A percentile compares a stretch with the other conserved stretches of the same genome.
Conservation (phyloP, 2,329 filamentous ascomycete genomes). For the Penicillium sp. region DNA sequence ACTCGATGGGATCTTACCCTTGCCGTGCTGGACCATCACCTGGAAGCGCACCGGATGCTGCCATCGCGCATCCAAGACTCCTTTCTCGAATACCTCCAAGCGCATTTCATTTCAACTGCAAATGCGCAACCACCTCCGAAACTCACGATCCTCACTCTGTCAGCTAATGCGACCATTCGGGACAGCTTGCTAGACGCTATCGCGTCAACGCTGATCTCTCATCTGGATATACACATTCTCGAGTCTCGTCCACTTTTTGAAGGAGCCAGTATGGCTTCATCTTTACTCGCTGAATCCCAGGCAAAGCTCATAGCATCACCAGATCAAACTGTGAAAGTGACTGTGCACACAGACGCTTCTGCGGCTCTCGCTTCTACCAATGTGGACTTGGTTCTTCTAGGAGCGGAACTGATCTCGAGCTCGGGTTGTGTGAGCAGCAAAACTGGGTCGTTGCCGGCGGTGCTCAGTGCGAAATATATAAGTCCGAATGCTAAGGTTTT, state of each 20-base stretch:
- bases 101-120: slow-evolving; percentile 8
- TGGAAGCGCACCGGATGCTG: slow-evolving; percentile 24
- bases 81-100: slow-evolving; percentile 28
- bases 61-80: slow-evolving; percentile 24
- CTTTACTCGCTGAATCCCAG: slow-evolving; percentile 23
- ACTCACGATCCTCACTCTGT: slow-evolving; percentile 60
- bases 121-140: slow-evolving; percentile 8
- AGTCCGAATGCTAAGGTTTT: slow-evolving; percentile 51
- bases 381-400: slow-evolving; percentile 62
- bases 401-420: slow-evolving; percentile 62
- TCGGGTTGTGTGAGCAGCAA: slow-evolving; percentile 66
- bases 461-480: slow-evolving; percentile 55
- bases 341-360: slow-evolving; percentile 61
- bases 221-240: slow-evolving; percentile 59
- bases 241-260: slow-evolving; percentile 69
- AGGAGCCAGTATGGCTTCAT: slow-evolving; percentile 59
- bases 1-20: slow-evolving; percentile 24
- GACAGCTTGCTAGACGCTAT: slow-evolving; percentile 49
- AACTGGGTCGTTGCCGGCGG: slow-evolving; percentile 61
- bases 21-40: slow-evolving; percentile 25
- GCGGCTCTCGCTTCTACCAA: slow-evolving; percentile 53
- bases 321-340: slow-evolving; percentile 40
- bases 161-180: slow-evolving; percentile 62
- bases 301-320: slow-evolving; percentile 18
- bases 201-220: slow-evolving; percentile 30